Evolutionary conservation across 495 filamentous ascomycete genomes (phyloP).

Genomic region (Parmelia sp.): DNA sequence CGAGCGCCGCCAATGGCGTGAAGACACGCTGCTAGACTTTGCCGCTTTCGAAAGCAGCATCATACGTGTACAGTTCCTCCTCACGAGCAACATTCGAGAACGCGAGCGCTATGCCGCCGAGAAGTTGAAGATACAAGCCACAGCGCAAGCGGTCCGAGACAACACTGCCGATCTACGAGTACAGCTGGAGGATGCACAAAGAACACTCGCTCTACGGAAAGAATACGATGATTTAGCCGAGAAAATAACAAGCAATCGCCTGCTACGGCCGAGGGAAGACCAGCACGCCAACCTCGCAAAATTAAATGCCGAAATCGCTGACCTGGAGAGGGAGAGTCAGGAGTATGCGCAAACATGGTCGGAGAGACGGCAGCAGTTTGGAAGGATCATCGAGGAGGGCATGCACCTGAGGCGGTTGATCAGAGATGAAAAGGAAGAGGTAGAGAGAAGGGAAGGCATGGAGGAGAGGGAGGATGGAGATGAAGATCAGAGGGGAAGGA

Average conservation of each 20-base stretch:
- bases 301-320: slow-evolving; percentile 78
- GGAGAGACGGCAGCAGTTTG: slow-evolving; percentile 82
- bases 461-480: slow-evolving; percentile 64
- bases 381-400: slow-evolving; percentile 82
- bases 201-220: slow-evolving; percentile 69
- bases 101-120: slow-evolving; percentile 78
- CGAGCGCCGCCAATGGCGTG: slow-evolving; percentile 55
- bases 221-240: slow-evolving; percentile 80
- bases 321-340: slow-evolving; percentile 75
- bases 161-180: slow-evolving; percentile 64
- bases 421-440: slow-evolving; percentile 91
- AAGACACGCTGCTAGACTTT: slow-evolving; percentile 86
- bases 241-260: slow-evolving; percentile 74
- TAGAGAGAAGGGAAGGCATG: slow-evolving; percentile 70
- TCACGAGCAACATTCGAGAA: slow-evolving; percentile 75
- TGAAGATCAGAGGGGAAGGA: slow-evolving; percentile 50
- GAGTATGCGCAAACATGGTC: slow-evolving; percentile 79
- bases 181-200: slow-evolving; percentile 70
- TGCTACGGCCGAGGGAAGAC: slow-evolving; percentile 75
- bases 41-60: slow-evolving; percentile 82
- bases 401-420: slow-evolving; percentile 79
- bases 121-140: slow-evolving; percentile 65
- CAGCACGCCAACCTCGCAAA: slow-evolving; percentile 72
- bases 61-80: slow-evolving; percentile 79
- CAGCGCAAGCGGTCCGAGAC: slow-evolving; percentile 69